Conservation (phyloP, 1,139 yeast genomes). For the Geotrichum armillariae region DNA sequence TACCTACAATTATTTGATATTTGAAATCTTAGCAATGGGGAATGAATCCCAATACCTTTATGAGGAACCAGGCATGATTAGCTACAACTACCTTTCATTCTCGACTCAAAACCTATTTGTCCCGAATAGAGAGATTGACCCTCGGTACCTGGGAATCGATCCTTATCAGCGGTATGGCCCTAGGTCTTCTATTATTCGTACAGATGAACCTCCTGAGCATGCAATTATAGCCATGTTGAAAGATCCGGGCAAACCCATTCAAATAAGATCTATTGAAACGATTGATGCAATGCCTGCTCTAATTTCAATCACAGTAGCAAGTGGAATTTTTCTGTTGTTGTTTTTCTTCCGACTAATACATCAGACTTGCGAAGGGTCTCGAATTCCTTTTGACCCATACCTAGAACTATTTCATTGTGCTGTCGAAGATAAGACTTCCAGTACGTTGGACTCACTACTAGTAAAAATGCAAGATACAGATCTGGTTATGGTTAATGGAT, state of each 20-base stretch:
- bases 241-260: background rate
- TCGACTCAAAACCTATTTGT: background rate
- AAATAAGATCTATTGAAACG: background rate
- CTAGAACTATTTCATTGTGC: constrained; percentile 12
- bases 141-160: constrained; percentile 6
- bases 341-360: background rate
- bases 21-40: background rate
- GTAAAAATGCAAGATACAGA: constrained; percentile 10
- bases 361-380: background rate
- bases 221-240: constrained; percentile 6
- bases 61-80: background rate
- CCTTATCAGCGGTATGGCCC: background rate
- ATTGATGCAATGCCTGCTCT: constrained; percentile 11
- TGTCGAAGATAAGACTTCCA: background rate
- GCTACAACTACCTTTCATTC: background rate
- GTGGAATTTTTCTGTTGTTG: background rate
- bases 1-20: background rate
- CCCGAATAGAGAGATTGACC: background rate
- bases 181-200: constrained; percentile 1
- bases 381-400: constrained; percentile 5
- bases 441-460: background rate
- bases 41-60: background rate
- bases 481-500: constrained; percentile 11
- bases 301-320: background rate
- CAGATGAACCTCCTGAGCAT: constrained; percentile 5